Conservation (phyloP, 805 yeast species). For the Lipomyces oligophaga region DNA sequence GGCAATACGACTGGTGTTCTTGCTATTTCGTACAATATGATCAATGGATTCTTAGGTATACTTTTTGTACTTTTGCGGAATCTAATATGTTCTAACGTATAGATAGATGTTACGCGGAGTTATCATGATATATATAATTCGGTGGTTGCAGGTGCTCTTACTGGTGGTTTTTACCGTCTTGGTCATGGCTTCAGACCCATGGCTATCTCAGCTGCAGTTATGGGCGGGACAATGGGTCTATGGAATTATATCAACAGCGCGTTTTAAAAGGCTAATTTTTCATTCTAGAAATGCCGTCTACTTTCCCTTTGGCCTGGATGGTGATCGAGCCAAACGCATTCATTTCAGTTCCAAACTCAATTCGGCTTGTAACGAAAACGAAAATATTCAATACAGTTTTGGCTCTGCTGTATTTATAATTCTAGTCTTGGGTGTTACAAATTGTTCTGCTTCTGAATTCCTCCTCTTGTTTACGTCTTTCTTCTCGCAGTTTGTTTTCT, state of each 20-base stretch:
- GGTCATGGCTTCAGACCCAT: slow-evolving; percentile 81
- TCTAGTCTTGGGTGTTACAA: too few species aligned
- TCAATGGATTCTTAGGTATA: slow-evolving; percentile 53
- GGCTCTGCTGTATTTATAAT: too few species aligned
- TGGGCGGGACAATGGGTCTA: slow-evolving; percentile 24
- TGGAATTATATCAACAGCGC: slow-evolving; percentile 19
- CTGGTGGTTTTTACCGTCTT: slow-evolving; percentile 88
- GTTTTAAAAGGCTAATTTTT: slow-evolving; percentile 1
- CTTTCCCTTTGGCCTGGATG: too few species aligned
- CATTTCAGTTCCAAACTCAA: too few species aligned
- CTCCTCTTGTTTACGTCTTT: too few species aligned
- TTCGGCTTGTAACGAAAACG: too few species aligned
- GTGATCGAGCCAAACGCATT: too few species aligned
- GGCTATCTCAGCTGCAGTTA: slow-evolving; percentile 70
- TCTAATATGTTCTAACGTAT: not conserved
- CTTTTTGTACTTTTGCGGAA: not conserved
- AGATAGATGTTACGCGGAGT: slow-evolving; percentile 74
- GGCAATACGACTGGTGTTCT: slow-evolving; percentile 95
- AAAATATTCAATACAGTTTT: too few species aligned
- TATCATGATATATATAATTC: slow-evolving; percentile 85
- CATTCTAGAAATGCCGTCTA: too few species aligned
- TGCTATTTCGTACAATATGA: slow-evolving; percentile 81
- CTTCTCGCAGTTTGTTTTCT: too few species aligned
- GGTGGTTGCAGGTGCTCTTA: slow-evolving; percentile 79
- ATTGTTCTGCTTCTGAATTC: too few species aligned